Evolutionary conservation across 371 early-diverging fungal genomes (phyloP), one percentile per base, ranked within the genome.

Genomic region (Quaeritorhiza haematococci): DNA sequence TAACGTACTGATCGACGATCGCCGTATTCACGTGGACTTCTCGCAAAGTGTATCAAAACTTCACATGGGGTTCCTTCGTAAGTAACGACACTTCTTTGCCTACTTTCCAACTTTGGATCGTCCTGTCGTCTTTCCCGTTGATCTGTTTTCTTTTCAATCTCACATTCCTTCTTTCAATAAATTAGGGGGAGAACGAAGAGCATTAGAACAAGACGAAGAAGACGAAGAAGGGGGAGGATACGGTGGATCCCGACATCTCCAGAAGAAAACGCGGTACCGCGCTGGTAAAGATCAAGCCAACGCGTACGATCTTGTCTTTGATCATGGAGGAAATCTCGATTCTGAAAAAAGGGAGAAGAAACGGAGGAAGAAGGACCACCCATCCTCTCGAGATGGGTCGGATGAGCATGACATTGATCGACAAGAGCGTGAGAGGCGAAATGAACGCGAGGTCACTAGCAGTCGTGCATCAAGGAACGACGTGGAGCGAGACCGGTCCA

Each of bases 21-120:
- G 96, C 1, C 76, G 98, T 34, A 95, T 98, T 38, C 91, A 93
- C 64, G 96, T 98, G 15, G 98, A 98, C 68, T 98, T 98, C 64
- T 95, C 96, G 21, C 98, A 98, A 74, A 89, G 90, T 28, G 98
- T 97, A 0, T 85, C 88, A 33, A 89, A 89, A 52, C 72, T 94
- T 19, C 89, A 90, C 34, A 6, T 21, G 7, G 26, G 34, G 19
- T 45, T 45, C 26, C 19, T 44, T 23, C 26, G 45, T 21, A 43
- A 30, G 46, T 53, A 38, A n/a, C n/a, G n/a, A n/a, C n/a, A n/a
- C n/a, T n/a, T n/a, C 26, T 26, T 53, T 34, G 54, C 33, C 43
- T 34, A 1, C 46, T 53, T 7, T n/a, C 46, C 43, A 21, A n/a
- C 4, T 50, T 28, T 23, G 10, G 15, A 15, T 47, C 27, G 27